Conservation (phyloP, 1,139 yeast species). For the Hyphopichia fennica region DNA sequence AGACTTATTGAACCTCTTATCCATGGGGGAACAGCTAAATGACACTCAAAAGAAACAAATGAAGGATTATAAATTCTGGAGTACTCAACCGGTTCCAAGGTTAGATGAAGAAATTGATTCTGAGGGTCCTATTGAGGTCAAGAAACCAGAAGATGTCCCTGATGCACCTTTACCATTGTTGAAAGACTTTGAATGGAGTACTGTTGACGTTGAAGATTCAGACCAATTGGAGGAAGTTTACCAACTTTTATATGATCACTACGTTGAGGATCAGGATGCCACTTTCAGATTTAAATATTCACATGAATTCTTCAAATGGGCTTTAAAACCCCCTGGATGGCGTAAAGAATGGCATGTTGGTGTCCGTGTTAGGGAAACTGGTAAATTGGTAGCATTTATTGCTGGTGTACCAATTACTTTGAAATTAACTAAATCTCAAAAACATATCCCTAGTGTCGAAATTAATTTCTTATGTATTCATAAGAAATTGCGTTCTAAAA, state of each 20-base stretch:
- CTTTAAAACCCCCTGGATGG: conserved; percentile 94
- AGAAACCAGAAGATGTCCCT: conserved; percentile 72
- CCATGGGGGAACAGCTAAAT: conserved; percentile 55
- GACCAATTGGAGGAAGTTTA: conserved; percentile 73
- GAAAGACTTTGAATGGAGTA: conserved; percentile 84
- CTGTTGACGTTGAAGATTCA: conserved; percentile 63
- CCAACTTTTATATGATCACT: conserved; percentile 78
- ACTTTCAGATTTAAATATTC: conserved; percentile 89
- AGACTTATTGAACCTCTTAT: conserved; percentile 48
- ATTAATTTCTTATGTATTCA: conserved; percentile 94
- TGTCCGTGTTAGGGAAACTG: conserved; percentile 76
- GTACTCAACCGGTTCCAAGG: conserved; percentile 90
- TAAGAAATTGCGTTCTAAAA: conserved; percentile 87
- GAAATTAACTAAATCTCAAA: conserved; percentile 54
- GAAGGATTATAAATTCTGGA: conserved; percentile 96
- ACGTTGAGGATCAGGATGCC: conserved; percentile 93
- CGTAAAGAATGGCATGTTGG: conserved; percentile 88
- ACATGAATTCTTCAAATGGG: conserved; percentile 86
- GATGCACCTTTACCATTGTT: conserved; percentile 69
- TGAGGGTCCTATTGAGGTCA: conserved; percentile 85
- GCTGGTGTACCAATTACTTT: conserved; percentile 83
- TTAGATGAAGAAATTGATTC: conserved; percentile 63
- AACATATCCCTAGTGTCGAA: conserved; percentile 67
- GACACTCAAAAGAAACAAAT: conserved; percentile 62
- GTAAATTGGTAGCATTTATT: conserved; percentile 85